These are phyloP conservation scores for Verticillium alfalfae DNA, from an alignment of 2,329 filamentous ascomycete genomes.

Conservation along the genomic window DNA sequence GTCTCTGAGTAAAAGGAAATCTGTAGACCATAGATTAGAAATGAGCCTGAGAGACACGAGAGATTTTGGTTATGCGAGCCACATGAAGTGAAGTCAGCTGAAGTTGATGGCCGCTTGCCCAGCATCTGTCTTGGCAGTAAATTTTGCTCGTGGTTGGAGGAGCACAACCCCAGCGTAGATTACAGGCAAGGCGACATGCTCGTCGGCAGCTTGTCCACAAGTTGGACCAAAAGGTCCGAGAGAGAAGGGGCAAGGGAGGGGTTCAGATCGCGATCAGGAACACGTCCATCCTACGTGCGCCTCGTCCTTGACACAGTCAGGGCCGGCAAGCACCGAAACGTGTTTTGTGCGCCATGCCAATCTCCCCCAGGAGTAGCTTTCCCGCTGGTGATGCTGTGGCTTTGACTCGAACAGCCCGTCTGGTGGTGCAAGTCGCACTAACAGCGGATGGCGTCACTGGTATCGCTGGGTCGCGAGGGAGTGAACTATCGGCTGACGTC, in stretches of 20 bases:
- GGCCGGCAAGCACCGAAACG: background rate
- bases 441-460: background rate
- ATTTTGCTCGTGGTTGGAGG: background rate
- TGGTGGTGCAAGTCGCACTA: background rate
- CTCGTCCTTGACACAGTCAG: background rate
- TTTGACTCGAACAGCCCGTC: background rate
- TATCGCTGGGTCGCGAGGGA: background rate
- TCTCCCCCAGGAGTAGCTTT: background rate
- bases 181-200: background rate
- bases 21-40: too few species aligned
- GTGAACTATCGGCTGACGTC: background rate
- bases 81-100: background rate
- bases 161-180: background rate
- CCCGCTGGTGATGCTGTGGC: background rate
- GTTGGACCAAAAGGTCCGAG: background rate
- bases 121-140: background rate
- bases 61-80: too few species aligned
- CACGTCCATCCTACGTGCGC: background rate
- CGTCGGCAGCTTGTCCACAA: background rate
- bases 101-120: background rate
- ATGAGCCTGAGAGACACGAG: too few species aligned
- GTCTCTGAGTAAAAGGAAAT: too few species aligned
- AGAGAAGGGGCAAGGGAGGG: background rate
- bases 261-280: background rate
- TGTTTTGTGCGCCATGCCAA: background rate